A percentile compares a stretch with the other conserved stretches of the same genome.
These are phyloP conservation scores for Laetiporus sulphureus DNA, from an alignment of 1,284 basidiomycete genomes.

Conservation along the genomic window DNA sequence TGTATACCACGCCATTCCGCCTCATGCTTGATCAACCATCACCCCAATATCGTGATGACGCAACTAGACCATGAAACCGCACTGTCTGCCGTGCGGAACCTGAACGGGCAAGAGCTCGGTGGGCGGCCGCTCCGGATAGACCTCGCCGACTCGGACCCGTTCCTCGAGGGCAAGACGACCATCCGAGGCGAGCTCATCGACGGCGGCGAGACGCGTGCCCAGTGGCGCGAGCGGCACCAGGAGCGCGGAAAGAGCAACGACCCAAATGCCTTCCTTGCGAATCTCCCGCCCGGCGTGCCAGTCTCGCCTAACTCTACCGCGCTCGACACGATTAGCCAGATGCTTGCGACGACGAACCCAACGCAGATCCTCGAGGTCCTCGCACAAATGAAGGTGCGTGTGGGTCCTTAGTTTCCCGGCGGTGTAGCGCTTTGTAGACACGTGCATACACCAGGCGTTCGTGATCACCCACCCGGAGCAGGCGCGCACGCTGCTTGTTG, in stretches of 20 bases:
- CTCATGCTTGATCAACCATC: too few relatives aligned
- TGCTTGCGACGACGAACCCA: conserved; percentile 80
- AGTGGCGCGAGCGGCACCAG: conserved; percentile 43
- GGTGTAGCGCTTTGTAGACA: too few relatives aligned
- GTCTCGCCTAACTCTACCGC: conserved; percentile 71
- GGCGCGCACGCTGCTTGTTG: conserved; percentile 72
- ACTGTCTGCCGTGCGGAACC: conserved; percentile 69
- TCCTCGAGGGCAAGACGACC: conserved; percentile 44
- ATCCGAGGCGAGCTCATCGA: conserved; percentile 60
- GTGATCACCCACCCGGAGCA: conserved; percentile 89
- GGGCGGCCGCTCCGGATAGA: conserved; percentile 72
- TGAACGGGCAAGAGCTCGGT: conserved; percentile 66
- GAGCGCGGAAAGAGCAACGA: conserved; percentile 31
- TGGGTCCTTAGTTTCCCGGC: background rate
- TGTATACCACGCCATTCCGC: too few relatives aligned
- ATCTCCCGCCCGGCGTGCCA: conserved; percentile 74
- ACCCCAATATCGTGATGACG: too few relatives aligned
- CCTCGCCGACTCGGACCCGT: conserved; percentile 45
- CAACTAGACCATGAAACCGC: conserved; percentile 88
- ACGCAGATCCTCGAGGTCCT: conserved; percentile 92
- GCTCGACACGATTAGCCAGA: conserved; percentile 84
- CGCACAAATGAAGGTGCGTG: conserved; percentile 90
- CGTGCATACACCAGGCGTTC: conserved; percentile 53
- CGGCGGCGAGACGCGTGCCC: conserved; percentile 46
- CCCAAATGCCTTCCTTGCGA: conserved; percentile 50